Evolutionary conservation across 2,329 filamentous ascomycete genomes (phyloP).

Genomic region (Sarocladium oryzae): DNA sequence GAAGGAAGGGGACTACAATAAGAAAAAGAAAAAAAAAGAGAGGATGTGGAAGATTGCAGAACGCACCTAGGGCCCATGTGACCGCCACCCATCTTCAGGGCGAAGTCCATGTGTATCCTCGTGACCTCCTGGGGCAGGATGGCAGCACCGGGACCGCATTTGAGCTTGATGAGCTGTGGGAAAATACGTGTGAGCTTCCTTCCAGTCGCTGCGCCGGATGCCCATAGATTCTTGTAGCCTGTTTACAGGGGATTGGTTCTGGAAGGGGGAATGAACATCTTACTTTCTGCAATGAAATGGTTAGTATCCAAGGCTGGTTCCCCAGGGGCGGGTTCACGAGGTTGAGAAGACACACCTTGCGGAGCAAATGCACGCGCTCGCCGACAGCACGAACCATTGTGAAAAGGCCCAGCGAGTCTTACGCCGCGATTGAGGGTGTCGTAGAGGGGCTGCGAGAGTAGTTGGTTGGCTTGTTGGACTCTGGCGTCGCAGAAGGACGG

Average conservation of each 20-base stretch:
- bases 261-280: conserved; percentile 6
- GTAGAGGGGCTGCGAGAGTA: too few relatives aligned
- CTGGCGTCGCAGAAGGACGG: conserved; percentile 1
- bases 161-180: conserved; percentile 63
- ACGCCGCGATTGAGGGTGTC: background rate
- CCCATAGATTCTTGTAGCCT: too few relatives aligned
- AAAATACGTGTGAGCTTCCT: conserved; percentile 8
- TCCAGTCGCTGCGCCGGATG: background rate
- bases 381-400: conserved; percentile 40
- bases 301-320: conserved; percentile 5
- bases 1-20: background rate
- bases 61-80: conserved; percentile 67
- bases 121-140: conserved; percentile 71
- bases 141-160: conserved; percentile 76
- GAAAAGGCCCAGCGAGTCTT: conserved; percentile 2
- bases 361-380: conserved; percentile 68
- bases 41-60: conserved; percentile 11
- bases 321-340: too few relatives aligned
- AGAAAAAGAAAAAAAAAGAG: conserved; percentile 1
- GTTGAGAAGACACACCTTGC: conserved; percentile 49
- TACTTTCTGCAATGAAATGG: conserved; percentile 34
- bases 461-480: too few relatives aligned
- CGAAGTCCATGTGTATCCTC: conserved; percentile 70
- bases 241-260: background rate
- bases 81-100: conserved; percentile 52